A percentile compares a stretch with the other conserved stretches of the same genome.
phyloP scores from a whole-genome alignment of 1,139 yeast species.

The Ashbya aceris region DNA sequence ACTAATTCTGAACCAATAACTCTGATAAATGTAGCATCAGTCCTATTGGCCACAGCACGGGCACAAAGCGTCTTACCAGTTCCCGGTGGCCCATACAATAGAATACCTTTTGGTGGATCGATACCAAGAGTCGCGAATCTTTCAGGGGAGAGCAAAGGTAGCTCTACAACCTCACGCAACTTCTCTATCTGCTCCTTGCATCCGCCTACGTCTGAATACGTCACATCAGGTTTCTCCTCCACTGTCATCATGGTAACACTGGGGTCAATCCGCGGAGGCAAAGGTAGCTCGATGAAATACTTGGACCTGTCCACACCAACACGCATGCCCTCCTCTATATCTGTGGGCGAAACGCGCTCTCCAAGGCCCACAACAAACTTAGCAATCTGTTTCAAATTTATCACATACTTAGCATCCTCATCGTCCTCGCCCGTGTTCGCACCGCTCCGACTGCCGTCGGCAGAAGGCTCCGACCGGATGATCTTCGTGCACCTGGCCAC shows the following conservation, averaged over 20 bases:
- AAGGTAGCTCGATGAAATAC: constrained; percentile 91
- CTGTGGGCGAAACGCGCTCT: constrained; percentile 95
- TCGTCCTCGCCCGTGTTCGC: constrained; percentile 46
- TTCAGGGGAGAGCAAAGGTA: constrained; percentile 90
- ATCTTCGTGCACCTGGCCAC: constrained; percentile 98
- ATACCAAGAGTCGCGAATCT: constrained; percentile 92
- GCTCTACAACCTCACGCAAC: constrained; percentile 91
- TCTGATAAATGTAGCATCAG: constrained; percentile 95
- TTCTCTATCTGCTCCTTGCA: constrained; percentile 97
- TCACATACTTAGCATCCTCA: constrained; percentile 83
- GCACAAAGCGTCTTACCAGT: constrained; percentile 98
- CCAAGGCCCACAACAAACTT: constrained; percentile 95
- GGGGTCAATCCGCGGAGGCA: constrained; percentile 97
- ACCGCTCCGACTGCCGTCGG: constrained; percentile 10
- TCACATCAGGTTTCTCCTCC: constrained; percentile 93
- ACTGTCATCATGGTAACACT: constrained; percentile 99
- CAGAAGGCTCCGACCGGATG: constrained; percentile 43
- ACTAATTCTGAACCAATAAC: constrained; percentile 97
- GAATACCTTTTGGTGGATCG: constrained; percentile 96
- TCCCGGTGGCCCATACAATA: constrained; percentile 96
- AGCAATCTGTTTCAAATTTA: constrained; percentile 95
- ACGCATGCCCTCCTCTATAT: constrained; percentile 98
- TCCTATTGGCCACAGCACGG: constrained; percentile 95
- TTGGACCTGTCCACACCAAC: constrained; percentile 97
- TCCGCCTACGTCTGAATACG: constrained; percentile 91